Evolutionary conservation across 139 green algal genomes (phyloP).

Genomic region (Asterochloris erici): DNA sequence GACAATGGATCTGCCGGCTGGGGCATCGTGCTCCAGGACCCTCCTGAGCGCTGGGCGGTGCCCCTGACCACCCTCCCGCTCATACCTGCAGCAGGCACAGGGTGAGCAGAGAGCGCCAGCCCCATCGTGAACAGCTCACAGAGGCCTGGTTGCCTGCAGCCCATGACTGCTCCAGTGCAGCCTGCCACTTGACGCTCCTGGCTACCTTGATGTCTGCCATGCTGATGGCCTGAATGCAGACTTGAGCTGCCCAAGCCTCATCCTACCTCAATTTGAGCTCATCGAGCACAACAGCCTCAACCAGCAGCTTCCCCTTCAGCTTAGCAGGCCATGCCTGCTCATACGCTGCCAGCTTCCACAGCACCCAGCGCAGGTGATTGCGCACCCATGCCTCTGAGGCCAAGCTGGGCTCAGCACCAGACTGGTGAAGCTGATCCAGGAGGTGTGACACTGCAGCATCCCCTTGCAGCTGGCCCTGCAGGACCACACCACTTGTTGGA

Average conservation of each 20-base stretch:
- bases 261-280: slow-evolving; percentile 30
- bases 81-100: slow-evolving; percentile 31
- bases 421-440: slow-evolving; percentile 25
- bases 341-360: slow-evolving; percentile 67
- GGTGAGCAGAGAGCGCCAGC: too few species aligned
- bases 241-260: too few species aligned
- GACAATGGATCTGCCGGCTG: slow-evolving; percentile 38
- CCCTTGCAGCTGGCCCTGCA: too few species aligned
- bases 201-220: too few species aligned
- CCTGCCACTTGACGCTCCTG: too few species aligned
- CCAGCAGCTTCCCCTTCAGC: slow-evolving; percentile 21
- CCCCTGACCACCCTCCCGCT: slow-evolving; percentile 40
- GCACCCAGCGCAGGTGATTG: slow-evolving; percentile 64
- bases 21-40: slow-evolving; percentile 57
- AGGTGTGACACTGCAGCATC: slow-evolving; percentile 2
- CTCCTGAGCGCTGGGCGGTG: slow-evolving; percentile 44
- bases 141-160: too few species aligned
- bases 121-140: too few species aligned
- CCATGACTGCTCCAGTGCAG: too few species aligned
- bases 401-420: slow-evolving; percentile 30
- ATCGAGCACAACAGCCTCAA: slow-evolving; percentile 31
- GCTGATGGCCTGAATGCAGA: too few species aligned
- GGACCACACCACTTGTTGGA: too few species aligned
- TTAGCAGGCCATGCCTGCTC: slow-evolving; percentile 16
- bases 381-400: slow-evolving; percentile 44